A percentile compares a stretch with the other conserved stretches of the same genome.
phyloP scores from a whole-genome alignment of 805 yeast species.

The Ogataea polymorpha region DNA sequence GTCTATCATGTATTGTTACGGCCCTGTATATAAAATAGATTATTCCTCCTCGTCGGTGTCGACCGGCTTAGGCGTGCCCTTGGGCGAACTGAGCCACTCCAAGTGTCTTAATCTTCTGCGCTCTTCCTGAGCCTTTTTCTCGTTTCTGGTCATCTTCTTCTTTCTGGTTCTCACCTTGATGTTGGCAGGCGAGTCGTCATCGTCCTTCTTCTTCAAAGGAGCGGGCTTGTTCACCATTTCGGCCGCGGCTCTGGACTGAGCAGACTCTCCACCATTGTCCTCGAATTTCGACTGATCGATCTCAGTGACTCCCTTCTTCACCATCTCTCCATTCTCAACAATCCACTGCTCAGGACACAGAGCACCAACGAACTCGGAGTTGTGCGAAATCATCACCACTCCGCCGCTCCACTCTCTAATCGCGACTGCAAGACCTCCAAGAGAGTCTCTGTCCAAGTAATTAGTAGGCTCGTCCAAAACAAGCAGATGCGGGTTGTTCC shows the following conservation, averaged over 20 bases:
- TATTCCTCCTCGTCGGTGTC: constrained; percentile 92
- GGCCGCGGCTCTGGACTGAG: constrained; percentile 42
- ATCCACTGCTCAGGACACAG: constrained; percentile 98
- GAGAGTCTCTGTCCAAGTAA: constrained; percentile 94
- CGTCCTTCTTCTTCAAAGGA: constrained; percentile 50
- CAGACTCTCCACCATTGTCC: constrained; percentile 59
- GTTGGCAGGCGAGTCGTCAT: constrained; percentile 92
- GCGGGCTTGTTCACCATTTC: constrained; percentile 46
- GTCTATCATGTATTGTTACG: constrained; percentile 23
- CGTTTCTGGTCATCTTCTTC: constrained; percentile 98
- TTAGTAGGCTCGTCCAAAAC: constrained; percentile 98
- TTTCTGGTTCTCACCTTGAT: constrained; percentile 89
- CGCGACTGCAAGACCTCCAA: constrained; percentile 96
- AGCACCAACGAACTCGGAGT: constrained; percentile 95
- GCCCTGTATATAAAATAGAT: constrained; percentile 14
- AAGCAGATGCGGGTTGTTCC: constrained; percentile 97
- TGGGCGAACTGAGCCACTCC: constrained; percentile 93
- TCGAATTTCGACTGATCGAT: constrained; percentile 80
- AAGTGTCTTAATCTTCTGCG: constrained; percentile 92
- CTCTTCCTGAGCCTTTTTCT: constrained; percentile 84
- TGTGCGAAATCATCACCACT: constrained; percentile 97
- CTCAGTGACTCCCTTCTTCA: constrained; percentile 74
- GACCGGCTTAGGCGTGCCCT: constrained; percentile 94
- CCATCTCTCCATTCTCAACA: constrained; percentile 87
- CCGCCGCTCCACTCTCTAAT: constrained; percentile 98